Base-by-base conservation (phyloP, 306 rosid species). In the Sechiopsis laciniata region DNA sequence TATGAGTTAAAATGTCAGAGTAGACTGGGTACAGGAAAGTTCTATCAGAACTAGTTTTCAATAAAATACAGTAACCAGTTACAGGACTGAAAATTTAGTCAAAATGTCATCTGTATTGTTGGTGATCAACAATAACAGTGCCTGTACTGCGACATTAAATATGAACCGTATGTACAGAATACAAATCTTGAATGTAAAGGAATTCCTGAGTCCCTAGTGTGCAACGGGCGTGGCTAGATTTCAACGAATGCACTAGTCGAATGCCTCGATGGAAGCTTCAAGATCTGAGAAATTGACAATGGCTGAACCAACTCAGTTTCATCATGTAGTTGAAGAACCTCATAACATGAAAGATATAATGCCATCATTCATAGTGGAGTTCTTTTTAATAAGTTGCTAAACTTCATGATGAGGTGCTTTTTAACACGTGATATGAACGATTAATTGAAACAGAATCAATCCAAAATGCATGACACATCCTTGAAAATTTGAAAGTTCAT, bases 131-230 rank as follows among this genome's bases (percentile, higher is more conserved):
- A 32, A 11, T 19, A 45, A 10, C 22, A 45, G 12, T 46, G 10
- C 55, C 15, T 67, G 29, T 37, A 11, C 55, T 67, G 22, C 72
- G 46, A 75, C 79, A 63, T 75, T 59, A 69, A 73, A 77, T 77
- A 81, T 66, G 68, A 76, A 75, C 86, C 82, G 72, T 12, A 80
- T 74, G 77, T 83, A 83, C 88, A 85, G 53, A 85, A 75, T 83
- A 83, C 88, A 85, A 55, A 85, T 77, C 64, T 32, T 29, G 70
- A 67, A 45, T 67, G 19, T 13, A 5, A 46, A 46, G 35, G 37
- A 67, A 67, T 7, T 46, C 72, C 54, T 5, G 29, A 19, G 52
- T 46, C 54, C 72, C 22, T 67, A n/a, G 10, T 40, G 46, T 40
- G 46, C 6, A 40, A 40, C 46, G 10, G 16, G 35, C 8, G 6